Conservation (phyloP, 192 early-diverging fungal genomes). For the Backusella parvicylindrica region DNA sequence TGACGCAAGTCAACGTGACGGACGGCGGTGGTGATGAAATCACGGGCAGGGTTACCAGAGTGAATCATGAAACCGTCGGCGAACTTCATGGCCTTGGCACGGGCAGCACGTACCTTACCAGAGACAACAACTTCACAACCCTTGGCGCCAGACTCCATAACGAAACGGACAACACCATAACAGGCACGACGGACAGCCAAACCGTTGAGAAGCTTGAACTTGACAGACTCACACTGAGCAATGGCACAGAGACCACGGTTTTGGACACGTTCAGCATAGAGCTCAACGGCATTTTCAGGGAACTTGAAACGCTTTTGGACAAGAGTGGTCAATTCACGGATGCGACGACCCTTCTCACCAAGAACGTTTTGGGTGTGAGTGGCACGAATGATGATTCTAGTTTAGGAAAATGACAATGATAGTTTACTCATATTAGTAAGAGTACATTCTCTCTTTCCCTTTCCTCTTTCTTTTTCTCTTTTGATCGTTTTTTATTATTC, state of each 20-base stretch:
- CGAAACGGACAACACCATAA: constrained; percentile 98
- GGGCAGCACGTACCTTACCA: constrained; percentile 98
- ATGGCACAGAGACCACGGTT: constrained; percentile 97
- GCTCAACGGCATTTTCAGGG: constrained; percentile 96
- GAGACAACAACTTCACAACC: constrained; percentile 99
- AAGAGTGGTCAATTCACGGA: constrained; percentile 95
- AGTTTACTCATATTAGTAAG: background rate
- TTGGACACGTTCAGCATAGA: constrained; percentile 97
- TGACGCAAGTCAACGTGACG: constrained; percentile 98
- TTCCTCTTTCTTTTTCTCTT: background rate
- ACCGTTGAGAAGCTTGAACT: constrained; percentile 96
- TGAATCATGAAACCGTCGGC: constrained; percentile 99
- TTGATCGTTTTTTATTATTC: too few relatives aligned
- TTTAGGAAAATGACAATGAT: too few relatives aligned
- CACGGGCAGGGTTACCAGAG: constrained; percentile 96
- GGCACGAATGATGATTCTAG: constrained; percentile 93
- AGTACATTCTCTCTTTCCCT: background rate
- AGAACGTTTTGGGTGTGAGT: constrained; percentile 98
- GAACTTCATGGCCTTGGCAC: constrained; percentile 99
- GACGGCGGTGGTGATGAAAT: constrained; percentile 94
- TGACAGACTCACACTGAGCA: constrained; percentile 98
- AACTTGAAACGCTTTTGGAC: constrained; percentile 99
- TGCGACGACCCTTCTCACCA: constrained; percentile 97
- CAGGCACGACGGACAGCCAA: constrained; percentile 94
- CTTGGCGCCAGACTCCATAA: constrained; percentile 99